A percentile compares a stretch with the other conserved stretches of the same genome.
These are phyloP conservation scores for Mucuna pruriens DNA, from an alignment of 306 rosid species.

Conservation along the genomic window DNA sequence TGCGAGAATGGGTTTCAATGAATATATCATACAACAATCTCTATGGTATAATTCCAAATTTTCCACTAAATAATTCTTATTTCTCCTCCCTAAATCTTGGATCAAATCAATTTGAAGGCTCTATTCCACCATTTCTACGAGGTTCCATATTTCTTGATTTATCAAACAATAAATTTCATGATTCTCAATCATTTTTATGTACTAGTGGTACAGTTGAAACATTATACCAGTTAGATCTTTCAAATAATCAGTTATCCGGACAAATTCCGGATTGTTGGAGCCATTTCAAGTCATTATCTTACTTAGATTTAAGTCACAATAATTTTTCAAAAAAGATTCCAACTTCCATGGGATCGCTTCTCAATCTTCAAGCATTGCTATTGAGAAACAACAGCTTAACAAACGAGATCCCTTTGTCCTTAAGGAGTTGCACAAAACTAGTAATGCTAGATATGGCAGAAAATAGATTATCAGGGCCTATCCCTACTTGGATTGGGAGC, in stretches of 20 bases:
- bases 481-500: too few species aligned
- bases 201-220: neutral
- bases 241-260: neutral
- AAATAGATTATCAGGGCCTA: too few species aligned
- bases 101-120: conserved; percentile 29
- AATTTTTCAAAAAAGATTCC: too few species aligned
- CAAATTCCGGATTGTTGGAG: conserved; percentile 33
- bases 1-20: fast-evolving
- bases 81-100: neutral
- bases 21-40: neutral
- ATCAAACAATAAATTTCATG: conserved; percentile 29
- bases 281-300: neutral
- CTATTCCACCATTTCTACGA: neutral
- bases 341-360: too few species aligned
- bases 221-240: neutral
- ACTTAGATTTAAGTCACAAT: neutral
- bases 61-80: neutral
- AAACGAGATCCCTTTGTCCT: too few species aligned
- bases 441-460: too few species aligned
- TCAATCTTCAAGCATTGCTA: too few species aligned
- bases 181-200: conserved; percentile 1
- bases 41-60: neutral
- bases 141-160: neutral
- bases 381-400: too few species aligned
- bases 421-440: too few species aligned